Base-by-base conservation (phyloP, 331 rosid genomes). In the Stylosanthes scabra region DNA sequence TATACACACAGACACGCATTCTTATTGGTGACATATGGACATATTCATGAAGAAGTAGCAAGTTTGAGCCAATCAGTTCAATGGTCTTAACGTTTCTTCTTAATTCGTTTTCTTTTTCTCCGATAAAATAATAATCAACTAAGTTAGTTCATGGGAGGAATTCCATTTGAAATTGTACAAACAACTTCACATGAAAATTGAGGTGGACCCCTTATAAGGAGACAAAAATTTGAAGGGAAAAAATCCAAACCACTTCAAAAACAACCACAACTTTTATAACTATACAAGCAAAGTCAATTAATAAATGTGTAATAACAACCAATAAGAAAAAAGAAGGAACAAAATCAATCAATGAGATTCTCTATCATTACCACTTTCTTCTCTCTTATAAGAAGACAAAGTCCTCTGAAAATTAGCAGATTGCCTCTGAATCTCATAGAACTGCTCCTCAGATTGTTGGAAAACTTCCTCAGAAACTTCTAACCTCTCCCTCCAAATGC, bases 351-450 rank as follows among this genome's bases (percentile, higher is more conserved):
- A 65, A 68, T 63, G 54, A 79, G 71, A 78, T 66, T 40, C 41
- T 63, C 37, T 3, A 5, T 11, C 96, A 81, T 84, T 88, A 94
- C 97, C 68, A 67, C 80, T 78, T 13, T 69, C 85, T 69, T 77
- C 88, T 82, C 63, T 77, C 34, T 72, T 78, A 51, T 70, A 80
- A 75, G 72, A 62, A 57, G 86, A 72, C 70, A 87, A 76, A 54
- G 77, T 76, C 82, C 86, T 83, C 77, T 75, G 84, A 71, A 90
- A 85, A 71, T 77, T 78, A 60, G 44, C 62, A 16, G 86, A 88
- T 79, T 87, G 92, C 72, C 61, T 77, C 85, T 85, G 77, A 66
- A 95, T 90, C 77, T 88, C 99, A 58, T 80, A 86, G 61, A 85
- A 47, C 83, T 78, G 92, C 58, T 84, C 93, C 76, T 83, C 91